phyloP scores from a whole-genome alignment of 2,329 filamentous ascomycete genomes.

The Chrysoporthe puriensis region DNA sequence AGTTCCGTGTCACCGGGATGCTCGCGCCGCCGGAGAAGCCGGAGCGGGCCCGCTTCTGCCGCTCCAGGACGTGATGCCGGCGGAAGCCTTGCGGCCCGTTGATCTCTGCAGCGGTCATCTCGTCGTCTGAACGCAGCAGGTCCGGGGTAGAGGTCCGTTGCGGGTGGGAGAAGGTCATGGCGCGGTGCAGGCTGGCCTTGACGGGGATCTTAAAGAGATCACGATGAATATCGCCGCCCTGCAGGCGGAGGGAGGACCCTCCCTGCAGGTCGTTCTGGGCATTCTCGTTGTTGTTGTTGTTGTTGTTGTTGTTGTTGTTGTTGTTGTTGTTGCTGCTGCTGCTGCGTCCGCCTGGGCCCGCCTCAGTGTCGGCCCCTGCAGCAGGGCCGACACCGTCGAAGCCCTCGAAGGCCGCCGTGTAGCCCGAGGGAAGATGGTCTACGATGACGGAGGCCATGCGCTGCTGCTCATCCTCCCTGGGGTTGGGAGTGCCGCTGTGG shows the following conservation, averaged over 20 bases:
- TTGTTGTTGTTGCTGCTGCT: constrained; percentile 21
- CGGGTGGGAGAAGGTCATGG: constrained; percentile 32
- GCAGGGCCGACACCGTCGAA: constrained; percentile 7
- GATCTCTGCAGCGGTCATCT: constrained; percentile 39
- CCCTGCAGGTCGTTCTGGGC: constrained; percentile 33
- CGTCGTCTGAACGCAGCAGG: constrained; percentile 19
- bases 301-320: constrained; percentile 31
- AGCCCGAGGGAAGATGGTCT: constrained; percentile 40
- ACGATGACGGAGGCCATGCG: constrained; percentile 34
- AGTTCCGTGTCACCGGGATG: constrained; percentile 65
- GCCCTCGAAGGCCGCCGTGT: constrained; percentile 38
- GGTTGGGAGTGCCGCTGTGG: constrained; percentile 19
- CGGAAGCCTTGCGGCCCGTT: constrained; percentile 54
- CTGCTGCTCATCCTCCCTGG: constrained; percentile 25
- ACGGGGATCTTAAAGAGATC: constrained; percentile 76
- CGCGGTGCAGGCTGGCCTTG: constrained; percentile 38
- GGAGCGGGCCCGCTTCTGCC: constrained; percentile 33
- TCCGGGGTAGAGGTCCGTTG: constrained; percentile 21
- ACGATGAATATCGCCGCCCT: constrained; percentile 78
- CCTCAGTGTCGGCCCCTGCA: background rate
- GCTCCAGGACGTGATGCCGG: constrained; percentile 48
- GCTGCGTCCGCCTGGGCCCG: background rate
- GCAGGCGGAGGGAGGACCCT: constrained; percentile 71
- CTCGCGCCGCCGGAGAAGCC: constrained; percentile 32
- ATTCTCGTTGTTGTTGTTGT: constrained; percentile 1